phyloP scores from a whole-genome alignment of 2,329 filamentous ascomycete species.

The Aspergillus unguis region DNA sequence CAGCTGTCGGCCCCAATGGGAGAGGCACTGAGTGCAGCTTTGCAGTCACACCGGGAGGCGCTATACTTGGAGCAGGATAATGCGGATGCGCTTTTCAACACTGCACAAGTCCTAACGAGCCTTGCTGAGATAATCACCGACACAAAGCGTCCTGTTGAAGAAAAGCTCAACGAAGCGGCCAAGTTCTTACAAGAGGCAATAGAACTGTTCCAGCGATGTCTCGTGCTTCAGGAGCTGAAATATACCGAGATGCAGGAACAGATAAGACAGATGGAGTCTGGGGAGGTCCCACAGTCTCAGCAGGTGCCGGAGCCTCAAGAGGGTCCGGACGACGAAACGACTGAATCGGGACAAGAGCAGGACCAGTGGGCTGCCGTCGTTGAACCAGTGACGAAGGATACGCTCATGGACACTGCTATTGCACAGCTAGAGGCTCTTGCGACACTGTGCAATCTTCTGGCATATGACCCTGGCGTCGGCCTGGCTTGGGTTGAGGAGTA shows the following conservation, averaged over 20 bases:
- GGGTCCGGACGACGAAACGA: conserved; percentile 18
- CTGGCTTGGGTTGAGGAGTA: conserved; percentile 59
- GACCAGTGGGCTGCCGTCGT: conserved; percentile 66
- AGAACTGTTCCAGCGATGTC: conserved; percentile 57
- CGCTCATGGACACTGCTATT: conserved; percentile 65
- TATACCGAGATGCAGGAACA: conserved; percentile 47
- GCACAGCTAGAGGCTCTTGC: conserved; percentile 59
- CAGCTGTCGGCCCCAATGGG: conserved; percentile 54
- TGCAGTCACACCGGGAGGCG: conserved; percentile 63
- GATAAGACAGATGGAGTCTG: conserved; percentile 36
- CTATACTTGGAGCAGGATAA: conserved; percentile 59
- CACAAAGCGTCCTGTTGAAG: conserved; percentile 46
- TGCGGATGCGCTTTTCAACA: conserved; percentile 68
- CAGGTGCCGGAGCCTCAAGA: conserved; percentile 13
- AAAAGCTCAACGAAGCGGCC: conserved; percentile 46
- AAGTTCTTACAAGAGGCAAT: conserved; percentile 59
- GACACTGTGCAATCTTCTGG: conserved; percentile 50
- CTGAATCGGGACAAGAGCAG: conserved; percentile 24
- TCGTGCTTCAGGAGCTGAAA: conserved; percentile 51
- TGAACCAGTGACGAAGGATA: conserved; percentile 61
- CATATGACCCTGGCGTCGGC: conserved; percentile 38
- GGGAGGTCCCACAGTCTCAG: conserved; percentile 15
- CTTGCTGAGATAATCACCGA: conserved; percentile 61
- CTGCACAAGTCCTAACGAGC: conserved; percentile 64
- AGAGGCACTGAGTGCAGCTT: conserved; percentile 57